A percentile compares a stretch with the other conserved stretches of the same genome.
Conservation (phyloP, 352 stramenopile species). For the Phytophthora agathidicida region DNA sequence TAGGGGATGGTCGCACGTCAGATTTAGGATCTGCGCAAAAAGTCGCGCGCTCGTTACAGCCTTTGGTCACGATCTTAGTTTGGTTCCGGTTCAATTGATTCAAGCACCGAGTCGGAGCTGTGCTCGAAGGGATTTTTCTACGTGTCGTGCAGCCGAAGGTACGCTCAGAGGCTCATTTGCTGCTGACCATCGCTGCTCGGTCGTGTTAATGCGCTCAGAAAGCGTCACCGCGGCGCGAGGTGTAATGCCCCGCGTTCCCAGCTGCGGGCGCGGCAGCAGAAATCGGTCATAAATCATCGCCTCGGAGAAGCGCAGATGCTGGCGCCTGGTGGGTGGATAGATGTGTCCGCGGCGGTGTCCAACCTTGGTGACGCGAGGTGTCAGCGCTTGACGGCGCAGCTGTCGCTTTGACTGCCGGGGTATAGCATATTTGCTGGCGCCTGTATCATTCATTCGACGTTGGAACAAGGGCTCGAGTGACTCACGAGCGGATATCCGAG, state of each 20-base stretch:
- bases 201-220: conserved; percentile 28
- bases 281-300: conserved; percentile 34
- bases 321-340: conserved; percentile 22
- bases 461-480: conserved; percentile 26
- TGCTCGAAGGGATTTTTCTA: conserved; percentile 10
- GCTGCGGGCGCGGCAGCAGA: conserved; percentile 15
- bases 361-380: conserved; percentile 1
- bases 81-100: no score
- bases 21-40: background rate
- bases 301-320: conserved; percentile 8
- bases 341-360: conserved; percentile 18
- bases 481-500: conserved; percentile 1
- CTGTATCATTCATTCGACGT: conserved; percentile 36
- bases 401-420: conserved; percentile 7
- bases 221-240: conserved; percentile 11
- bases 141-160: conserved; percentile 10
- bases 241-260: conserved; percentile 23
- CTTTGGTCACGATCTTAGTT: no score
- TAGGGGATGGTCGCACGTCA: background rate
- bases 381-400: conserved; percentile 12
- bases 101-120: background rate
- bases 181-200: conserved; percentile 10
- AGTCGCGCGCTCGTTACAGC: no score
- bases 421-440: conserved; percentile 27
- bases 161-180: conserved; percentile 24